Evolutionary conservation across 2,329 filamentous ascomycete genomes (phyloP).

Genomic region (Blastomyces parvus): DNA sequence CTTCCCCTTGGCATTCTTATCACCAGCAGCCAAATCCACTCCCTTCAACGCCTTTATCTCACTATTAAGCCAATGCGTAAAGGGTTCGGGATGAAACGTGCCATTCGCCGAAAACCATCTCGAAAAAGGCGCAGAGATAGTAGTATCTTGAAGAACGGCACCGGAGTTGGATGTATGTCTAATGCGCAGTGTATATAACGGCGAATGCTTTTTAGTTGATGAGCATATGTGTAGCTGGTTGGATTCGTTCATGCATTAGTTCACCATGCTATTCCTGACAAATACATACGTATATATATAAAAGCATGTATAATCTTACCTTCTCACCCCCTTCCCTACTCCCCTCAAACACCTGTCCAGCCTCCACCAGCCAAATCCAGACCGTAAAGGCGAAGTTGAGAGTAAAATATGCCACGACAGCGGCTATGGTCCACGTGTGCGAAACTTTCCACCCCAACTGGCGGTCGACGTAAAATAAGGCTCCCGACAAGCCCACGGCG

Average conservation of each 20-base stretch:
- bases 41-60: constrained; percentile 48
- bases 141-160: constrained; percentile 36
- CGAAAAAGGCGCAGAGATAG: constrained; percentile 49
- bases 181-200: constrained; percentile 68
- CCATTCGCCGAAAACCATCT: constrained; percentile 52
- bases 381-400: constrained; percentile 69
- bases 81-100: constrained; percentile 51
- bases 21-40: constrained; percentile 27
- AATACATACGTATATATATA: constrained; percentile 1
- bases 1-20: not conserved
- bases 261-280: not conserved
- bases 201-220: constrained; percentile 66
- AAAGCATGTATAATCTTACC: constrained; percentile 25
- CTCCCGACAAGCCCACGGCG: constrained; percentile 68
- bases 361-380: constrained; percentile 80
- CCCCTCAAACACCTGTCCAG: constrained; percentile 71
- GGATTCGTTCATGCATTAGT: not conserved
- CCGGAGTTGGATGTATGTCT: constrained; percentile 32
- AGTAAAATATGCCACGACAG: constrained; percentile 68
- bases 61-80: constrained; percentile 52
- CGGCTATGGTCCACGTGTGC: constrained; percentile 67
- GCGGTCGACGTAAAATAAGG: constrained; percentile 86
- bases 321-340: constrained; percentile 57
- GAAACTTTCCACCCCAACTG: constrained; percentile 81
- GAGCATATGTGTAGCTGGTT: constrained; percentile 50